Conservation (phyloP, 2,329 filamentous ascomycete species). For the Akanthomyces uredinophilus region DNA sequence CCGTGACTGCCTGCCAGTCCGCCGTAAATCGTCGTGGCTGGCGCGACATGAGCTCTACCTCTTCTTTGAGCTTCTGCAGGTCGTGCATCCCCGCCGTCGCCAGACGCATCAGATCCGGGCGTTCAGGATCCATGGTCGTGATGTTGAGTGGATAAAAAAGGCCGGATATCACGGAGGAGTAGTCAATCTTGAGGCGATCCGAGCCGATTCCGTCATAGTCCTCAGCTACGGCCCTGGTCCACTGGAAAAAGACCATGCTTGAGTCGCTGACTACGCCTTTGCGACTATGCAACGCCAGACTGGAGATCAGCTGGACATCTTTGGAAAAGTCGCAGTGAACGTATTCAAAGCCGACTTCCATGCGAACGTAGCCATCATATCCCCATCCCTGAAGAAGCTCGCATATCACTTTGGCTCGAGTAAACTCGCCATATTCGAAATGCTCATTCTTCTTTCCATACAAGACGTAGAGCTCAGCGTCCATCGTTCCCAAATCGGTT, state of each 20-base stretch:
- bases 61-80: constrained; percentile 32
- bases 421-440: constrained; percentile 40
- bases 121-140: constrained; percentile 34
- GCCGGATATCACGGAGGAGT: constrained; percentile 46
- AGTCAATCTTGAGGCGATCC: constrained; percentile 40
- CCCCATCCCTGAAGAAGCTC: constrained; percentile 46
- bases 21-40: constrained; percentile 28
- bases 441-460: constrained; percentile 22
- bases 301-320: constrained; percentile 34
- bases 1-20: constrained; percentile 63
- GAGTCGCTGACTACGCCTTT: constrained; percentile 18
- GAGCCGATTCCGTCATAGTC: constrained; percentile 43
- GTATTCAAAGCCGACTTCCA: constrained; percentile 67
- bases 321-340: constrained; percentile 59
- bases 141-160: constrained; percentile 48
- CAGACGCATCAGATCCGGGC: constrained; percentile 31
- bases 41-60: constrained; percentile 40
- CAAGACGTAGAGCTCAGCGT: constrained; percentile 61
- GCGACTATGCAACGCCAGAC: constrained; percentile 23
- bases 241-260: constrained; percentile 33
- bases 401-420: constrained; percentile 53
- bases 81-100: constrained; percentile 25
- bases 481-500: constrained; percentile 58
- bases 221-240: constrained; percentile 35
- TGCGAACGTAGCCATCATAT: constrained; percentile 61